Evolutionary conservation across 1,284 basidiomycete species (phyloP), one percentile per base, ranked within the genome.

Genomic region (Salmacisia buchloeana): DNA sequence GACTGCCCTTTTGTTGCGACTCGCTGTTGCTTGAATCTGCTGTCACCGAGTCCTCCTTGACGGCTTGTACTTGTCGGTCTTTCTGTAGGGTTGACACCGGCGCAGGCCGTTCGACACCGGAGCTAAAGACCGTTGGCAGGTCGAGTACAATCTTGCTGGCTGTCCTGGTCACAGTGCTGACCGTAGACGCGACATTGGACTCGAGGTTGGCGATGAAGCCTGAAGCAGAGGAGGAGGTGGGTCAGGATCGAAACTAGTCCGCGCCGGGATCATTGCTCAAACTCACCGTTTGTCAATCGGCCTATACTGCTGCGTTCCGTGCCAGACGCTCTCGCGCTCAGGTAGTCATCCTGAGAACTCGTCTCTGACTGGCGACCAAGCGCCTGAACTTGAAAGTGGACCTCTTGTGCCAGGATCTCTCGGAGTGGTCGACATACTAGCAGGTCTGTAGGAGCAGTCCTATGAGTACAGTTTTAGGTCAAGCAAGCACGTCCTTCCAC

Each of bases 91-190:
- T 13, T 18, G 41, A 21, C 41, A 43, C 18, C 2, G 49, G 29
- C 4, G 15, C 29, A 18, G 49, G 13, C 21, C 6, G 29, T 31
- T 54, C 29, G 3, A 29, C 29, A 3, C 10, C 12, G 18, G n/a
- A 12, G 23, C 34, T n/a, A 33, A 33, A 31, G 29, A 12, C 15
- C 10, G 49, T 29, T 2, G 49, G 49, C 25, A 54, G 49, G 27
- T 65, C 63, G 57, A 75, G 66, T 0, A 77, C 71, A n/a, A 78
- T 69, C 67, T 78, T 78, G 58, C 63, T 63, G 2, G 71, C 72
- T 15, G 75, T 77, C 38, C 68, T 68, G 2, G 67, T 69, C 38
- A 78, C 70, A 1, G 76, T 77, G 35, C 67, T 70, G 7, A 77
- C 74, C 0, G 76, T 78, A 18, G 69, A 71, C 6, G 74, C 66